Base-by-base conservation (phyloP, 495 filamentous ascomycete species). In the Talaromyces trachyspermus region DNA sequence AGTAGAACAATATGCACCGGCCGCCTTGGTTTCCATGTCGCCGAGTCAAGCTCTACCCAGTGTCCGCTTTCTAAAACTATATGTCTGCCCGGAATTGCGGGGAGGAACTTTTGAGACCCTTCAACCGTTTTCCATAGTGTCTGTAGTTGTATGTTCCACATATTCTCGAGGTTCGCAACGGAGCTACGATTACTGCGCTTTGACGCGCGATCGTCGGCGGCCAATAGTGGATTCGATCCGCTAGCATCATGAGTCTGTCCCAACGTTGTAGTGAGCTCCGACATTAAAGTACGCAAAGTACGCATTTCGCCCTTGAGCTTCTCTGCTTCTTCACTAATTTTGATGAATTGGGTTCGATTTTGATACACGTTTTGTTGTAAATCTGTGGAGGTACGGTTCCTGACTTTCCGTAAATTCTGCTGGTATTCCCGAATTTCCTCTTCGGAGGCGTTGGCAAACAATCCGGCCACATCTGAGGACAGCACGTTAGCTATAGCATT, bases 321-420 rank as follows among this genome's bases (percentile, higher is more conserved):
- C 57, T 99, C 92, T 2, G 95, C 95, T 65, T 99, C 94, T 68
- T 95, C 92, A 63, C 88, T 95, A 64, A 99, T 97, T 56, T 94
- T 91, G 72, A 99, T 95, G 65, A 99, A 99, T 56, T 97, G 91
- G 0, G 89, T 95, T 37, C 92, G 83, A 64, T 99, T 99, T 59
- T 96, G 89, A 64, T 91, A 95, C 25, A 99, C 88, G 70, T 89
- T 99, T 56, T 94, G 86, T 57, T 97, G 94, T 8, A 99, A 74
- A 56, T 97, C 89, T 24, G 81, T 81, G 2, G 89, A 89, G 1
- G 89, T 90, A 27, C 87, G 79, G 52, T 80, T 82, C 57, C 90
- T 88, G 39, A 91, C 72, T 57, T 88, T 88, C 51, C 80, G 77
- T 26, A 99, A 70, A 9, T 77, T 78, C 33, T 70, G 59, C 55